These are phyloP conservation scores for Posidonia australis DNA, from an alignment of 106 monocot species.

Conservation along the genomic window DNA sequence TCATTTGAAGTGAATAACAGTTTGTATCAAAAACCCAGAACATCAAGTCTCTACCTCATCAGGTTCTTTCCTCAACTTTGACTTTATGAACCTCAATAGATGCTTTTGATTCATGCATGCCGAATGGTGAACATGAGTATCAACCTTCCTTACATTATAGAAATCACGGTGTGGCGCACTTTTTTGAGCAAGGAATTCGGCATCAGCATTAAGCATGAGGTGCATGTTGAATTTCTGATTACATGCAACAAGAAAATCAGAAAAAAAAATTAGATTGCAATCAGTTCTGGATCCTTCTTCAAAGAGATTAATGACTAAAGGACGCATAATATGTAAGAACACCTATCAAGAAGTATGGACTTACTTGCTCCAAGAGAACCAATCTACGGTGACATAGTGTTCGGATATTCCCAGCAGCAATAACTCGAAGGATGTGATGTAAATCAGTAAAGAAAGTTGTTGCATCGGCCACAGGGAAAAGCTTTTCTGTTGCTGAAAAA, in stretches of 20 bases:
- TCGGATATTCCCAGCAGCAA: slow-evolving; percentile 79
- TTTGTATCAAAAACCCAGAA: neutral
- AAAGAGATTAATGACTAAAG: neutral
- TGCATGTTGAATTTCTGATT: slow-evolving; percentile 96
- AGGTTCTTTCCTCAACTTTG: slow-evolving; percentile 91
- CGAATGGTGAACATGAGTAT: slow-evolving; percentile 99
- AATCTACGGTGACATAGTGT: slow-evolving; percentile 84
- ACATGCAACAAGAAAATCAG: neutral
- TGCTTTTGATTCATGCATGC: slow-evolving; percentile 99
- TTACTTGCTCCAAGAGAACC: slow-evolving; percentile 92
- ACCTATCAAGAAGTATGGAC: neutral
- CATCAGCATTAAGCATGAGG: slow-evolving; percentile 91
- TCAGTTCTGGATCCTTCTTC: neutral
- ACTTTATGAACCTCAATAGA: slow-evolving; percentile 94
- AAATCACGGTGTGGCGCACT: slow-evolving; percentile 98
- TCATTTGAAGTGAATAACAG: neutral
- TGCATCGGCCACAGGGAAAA: slow-evolving; percentile 87
- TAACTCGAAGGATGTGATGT: slow-evolving; percentile 76
- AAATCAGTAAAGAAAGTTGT: slow-evolving; percentile 97
- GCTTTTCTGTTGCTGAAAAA: slow-evolving; percentile 44
- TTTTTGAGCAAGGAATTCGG: slow-evolving; percentile 98
- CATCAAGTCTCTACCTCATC: slow-evolving; percentile 56
- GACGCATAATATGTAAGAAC: neutral
- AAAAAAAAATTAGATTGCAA: neutral
- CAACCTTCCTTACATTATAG: slow-evolving; percentile 99